phyloP scores from a whole-genome alignment of 1,284 basidiomycete genomes.

The Cutaneotrichosporon cyanovorans region DNA sequence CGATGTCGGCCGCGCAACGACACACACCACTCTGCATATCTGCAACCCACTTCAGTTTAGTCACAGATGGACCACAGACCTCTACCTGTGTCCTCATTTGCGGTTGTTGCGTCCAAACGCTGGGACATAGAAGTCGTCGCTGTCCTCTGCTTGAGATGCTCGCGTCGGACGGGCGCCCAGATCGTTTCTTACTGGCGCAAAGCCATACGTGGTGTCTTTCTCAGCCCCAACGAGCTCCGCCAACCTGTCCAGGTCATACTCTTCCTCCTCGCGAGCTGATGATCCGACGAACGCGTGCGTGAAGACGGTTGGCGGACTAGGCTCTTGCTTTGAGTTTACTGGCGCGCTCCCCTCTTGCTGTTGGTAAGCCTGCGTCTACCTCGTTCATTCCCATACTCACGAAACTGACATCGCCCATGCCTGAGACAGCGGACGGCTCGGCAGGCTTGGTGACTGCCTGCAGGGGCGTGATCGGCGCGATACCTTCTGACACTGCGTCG shows the following conservation, averaged over 20 bases:
- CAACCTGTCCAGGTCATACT: conserved; percentile 2
- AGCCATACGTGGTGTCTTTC: background rate
- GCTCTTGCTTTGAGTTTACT: background rate
- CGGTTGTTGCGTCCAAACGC: background rate
- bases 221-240: background rate
- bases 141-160: background rate
- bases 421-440: no score
- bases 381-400: no score
- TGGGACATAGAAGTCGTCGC: conserved; percentile 5
- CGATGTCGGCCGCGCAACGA: no score
- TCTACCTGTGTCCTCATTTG: background rate
- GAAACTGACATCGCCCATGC: no score
- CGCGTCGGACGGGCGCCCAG: background rate
- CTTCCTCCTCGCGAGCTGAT: background rate
- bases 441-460: no score
- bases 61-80: no score
- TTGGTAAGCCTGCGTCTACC: no score
- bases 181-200: background rate
- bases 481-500: no score
- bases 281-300: background rate
- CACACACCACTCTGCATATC: no score
- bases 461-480: no score
- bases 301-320: background rate
- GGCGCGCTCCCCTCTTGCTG: no score
- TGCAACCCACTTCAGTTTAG: no score